Evolutionary conservation across 179 eudicot genomes (phyloP), one percentile per base, ranked within the genome.

Genomic region (Sideroxylon spinosum): DNA sequence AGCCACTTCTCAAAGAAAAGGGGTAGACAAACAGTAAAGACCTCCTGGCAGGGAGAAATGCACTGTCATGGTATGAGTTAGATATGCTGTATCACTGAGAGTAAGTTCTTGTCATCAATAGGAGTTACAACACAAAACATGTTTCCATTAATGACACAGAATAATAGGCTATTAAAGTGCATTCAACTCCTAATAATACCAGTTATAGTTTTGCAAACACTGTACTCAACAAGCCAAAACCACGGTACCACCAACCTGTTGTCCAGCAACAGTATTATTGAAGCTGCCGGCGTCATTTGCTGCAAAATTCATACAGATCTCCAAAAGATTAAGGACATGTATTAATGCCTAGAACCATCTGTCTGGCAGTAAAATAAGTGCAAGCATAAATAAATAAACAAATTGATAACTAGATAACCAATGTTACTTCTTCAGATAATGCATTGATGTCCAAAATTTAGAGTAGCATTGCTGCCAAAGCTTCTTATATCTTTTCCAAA

Each of bases 201-300:
- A 44, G 9, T 20, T 9, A 10, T 37, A 32, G 23, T 67, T 32
- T 32, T 67, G 71, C 49, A 32, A 32, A 67, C 11, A 69, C 53
- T 11, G 73, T 20, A 50, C 16, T 49, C 20, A 23, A 62, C 19
- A 68, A 60, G 44, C 37, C 49, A 64, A 28, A 76, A 29, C 8
- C 26, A 29, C n/a, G 12, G 73, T 6, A 19, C 26, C 17, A 87
- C 90, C 72, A 79, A 95, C 98, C 98, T 95, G 94, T 77, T 91
- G 85, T 46, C 82, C 98, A 9, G 90, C 87, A n/a, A 95, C 98
- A 85, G 97, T 95, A 82, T 93, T 95, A 89, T 95, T 95, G 78
- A 95, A 95, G 81, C 98, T 87, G 28, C 97, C 95, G 20, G 91
- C 81, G 88, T 95, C 97, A 52, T 82, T 73, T 53, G 53, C 98